Conservation (phyloP, 164 flowering plant species). For the Akebia trifoliata region DNA sequence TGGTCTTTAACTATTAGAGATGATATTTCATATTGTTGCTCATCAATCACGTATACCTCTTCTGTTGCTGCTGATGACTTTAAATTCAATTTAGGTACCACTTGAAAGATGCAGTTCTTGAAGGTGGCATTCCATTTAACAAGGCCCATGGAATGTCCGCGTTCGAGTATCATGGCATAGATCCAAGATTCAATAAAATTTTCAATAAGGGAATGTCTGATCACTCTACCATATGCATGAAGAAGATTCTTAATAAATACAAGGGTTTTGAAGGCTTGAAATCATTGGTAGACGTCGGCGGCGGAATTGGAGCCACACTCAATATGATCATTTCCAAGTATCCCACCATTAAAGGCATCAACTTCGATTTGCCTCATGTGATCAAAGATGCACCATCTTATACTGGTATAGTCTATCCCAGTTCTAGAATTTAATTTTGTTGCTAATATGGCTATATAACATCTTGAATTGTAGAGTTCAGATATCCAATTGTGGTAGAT, state of each 20-base stretch:
- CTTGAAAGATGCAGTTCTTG: constrained; percentile 81
- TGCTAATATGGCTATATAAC: too few species aligned
- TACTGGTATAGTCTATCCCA: too few species aligned
- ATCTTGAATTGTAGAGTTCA: too few species aligned
- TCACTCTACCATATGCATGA: constrained; percentile 72
- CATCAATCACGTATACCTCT: too few species aligned
- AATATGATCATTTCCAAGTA: constrained; percentile 61
- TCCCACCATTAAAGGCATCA: constrained; percentile 68
- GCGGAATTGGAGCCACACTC: constrained; percentile 71
- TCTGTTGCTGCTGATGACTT: too few species aligned
- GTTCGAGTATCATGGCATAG: constrained; percentile 71
- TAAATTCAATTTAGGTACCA: constrained; percentile 42
- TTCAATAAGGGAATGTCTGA: constrained; percentile 79
- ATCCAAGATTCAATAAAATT: constrained; percentile 72
- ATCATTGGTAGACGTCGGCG: constrained; percentile 82
- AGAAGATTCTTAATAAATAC: constrained; percentile 61
- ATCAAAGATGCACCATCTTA: constrained; percentile 61
- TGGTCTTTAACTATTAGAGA: too few species aligned
- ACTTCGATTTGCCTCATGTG: constrained; percentile 86
- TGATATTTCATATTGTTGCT: too few species aligned
- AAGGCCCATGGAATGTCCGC: constrained; percentile 73
- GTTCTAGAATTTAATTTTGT: neutral
- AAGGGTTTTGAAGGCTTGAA: constrained; percentile 61
- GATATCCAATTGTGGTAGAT: too few species aligned
- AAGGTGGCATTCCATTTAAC: constrained; percentile 84